phyloP scores from a whole-genome alignment of 2,329 filamentous ascomycete genomes.

The Fusarium mangiferae region DNA sequence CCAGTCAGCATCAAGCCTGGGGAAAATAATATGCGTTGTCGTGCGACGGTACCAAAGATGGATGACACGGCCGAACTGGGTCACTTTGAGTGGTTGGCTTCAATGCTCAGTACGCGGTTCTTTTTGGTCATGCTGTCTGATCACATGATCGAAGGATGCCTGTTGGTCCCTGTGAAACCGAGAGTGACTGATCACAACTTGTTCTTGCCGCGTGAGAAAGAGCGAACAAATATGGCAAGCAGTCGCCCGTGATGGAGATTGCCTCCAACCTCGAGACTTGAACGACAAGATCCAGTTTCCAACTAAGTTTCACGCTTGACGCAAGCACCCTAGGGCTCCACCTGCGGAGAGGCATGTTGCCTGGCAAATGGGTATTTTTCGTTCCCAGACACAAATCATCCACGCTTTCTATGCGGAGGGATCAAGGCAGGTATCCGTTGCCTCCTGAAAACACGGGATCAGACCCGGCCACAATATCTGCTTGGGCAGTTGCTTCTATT shows the following conservation, averaged over 20 bases:
- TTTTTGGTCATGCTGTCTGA: conserved; percentile 27
- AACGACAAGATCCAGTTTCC: conserved; percentile 10
- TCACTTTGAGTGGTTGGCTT: conserved; percentile 27
- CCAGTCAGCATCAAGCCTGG: conserved; percentile 4
- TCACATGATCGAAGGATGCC: conserved; percentile 41
- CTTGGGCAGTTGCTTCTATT: background rate
- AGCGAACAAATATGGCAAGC: conserved; percentile 8
- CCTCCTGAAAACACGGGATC: background rate
- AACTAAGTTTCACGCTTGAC: conserved; percentile 22
- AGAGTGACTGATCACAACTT: conserved; percentile 35
- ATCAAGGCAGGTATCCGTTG: conserved; percentile 28
- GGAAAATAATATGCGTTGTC: conserved; percentile 17
- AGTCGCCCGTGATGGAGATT: conserved; percentile 15
- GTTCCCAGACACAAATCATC: background rate
- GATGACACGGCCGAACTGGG: conserved; percentile 37
- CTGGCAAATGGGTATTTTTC: conserved; percentile 2
- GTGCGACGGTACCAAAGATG: conserved; percentile 32
- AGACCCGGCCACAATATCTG: background rate
- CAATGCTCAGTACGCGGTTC: background rate
- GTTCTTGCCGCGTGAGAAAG: conserved; percentile 12
- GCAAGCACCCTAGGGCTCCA: conserved; percentile 18
- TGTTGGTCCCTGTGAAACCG: conserved; percentile 24
- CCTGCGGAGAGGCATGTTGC: conserved; percentile 1
- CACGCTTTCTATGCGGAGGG: conserved; percentile 9
- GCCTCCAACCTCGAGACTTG: conserved; percentile 2